Evolutionary conservation across 2,329 filamentous ascomycete genomes (phyloP).

Genomic region (Fusarium mangiferae): DNA sequence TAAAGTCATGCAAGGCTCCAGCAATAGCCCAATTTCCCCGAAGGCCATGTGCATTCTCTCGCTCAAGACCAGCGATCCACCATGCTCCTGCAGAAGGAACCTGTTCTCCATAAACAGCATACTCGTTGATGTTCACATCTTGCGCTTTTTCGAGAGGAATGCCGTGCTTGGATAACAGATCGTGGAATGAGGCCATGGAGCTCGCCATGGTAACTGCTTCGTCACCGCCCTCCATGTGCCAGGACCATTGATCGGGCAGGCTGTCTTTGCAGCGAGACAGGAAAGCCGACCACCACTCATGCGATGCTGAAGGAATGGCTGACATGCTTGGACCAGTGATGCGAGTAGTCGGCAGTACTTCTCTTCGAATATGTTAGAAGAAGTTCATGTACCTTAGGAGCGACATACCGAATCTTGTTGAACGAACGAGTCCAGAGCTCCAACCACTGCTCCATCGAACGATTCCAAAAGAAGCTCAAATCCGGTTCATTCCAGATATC

Average conservation of each 20-base stretch:
- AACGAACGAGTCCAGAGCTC: constrained; percentile 27
- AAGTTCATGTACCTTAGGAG: fast-evolving
- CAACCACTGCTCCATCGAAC: constrained; percentile 29
- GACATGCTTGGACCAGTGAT: constrained; percentile 24
- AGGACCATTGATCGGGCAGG: constrained; percentile 19
- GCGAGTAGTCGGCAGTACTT: not conserved
- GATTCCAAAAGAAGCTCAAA: constrained; percentile 33
- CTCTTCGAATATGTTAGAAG: fast-evolving
- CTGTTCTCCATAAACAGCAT: constrained; percentile 54
- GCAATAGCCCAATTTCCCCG: constrained; percentile 58
- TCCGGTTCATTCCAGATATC: constrained; percentile 68
- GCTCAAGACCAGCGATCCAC: constrained; percentile 59
- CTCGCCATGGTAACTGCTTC: not conserved
- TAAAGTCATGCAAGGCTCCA: constrained; percentile 55
- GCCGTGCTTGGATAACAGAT: not conserved
- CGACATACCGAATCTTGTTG: constrained; percentile 26
- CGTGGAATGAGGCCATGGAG: not conserved
- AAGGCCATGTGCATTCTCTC: constrained; percentile 54
- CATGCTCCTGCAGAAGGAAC: constrained; percentile 54
- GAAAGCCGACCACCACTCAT: constrained; percentile 23
- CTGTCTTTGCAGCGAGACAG: not conserved
- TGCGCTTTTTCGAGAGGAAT: constrained; percentile 26
- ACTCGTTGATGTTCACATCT: constrained; percentile 61
- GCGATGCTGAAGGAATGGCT: not conserved
- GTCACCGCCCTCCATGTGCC: constrained; percentile 19